phyloP scores from a whole-genome alignment of 2,329 filamentous ascomycete genomes.

The Chlorencoelia australis region DNA sequence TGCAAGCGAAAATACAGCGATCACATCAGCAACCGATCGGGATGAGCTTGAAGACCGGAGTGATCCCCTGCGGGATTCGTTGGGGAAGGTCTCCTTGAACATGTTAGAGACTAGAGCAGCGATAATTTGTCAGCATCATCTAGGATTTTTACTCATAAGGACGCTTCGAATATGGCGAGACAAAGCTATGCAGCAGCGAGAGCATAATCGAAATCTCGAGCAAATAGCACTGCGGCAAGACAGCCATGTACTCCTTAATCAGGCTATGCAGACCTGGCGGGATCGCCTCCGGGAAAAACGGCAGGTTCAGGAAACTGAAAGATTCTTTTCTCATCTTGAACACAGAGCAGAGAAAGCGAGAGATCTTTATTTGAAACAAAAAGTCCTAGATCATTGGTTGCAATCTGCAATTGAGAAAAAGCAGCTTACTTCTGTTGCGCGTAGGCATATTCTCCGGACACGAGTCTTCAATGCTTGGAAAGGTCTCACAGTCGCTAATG shows the following conservation, averaged over 20 bases:
- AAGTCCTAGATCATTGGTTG: constrained; percentile 61
- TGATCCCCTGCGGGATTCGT: too few species aligned
- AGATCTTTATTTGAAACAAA: constrained; percentile 53
- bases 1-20: constrained; percentile 17
- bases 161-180: constrained; percentile 20
- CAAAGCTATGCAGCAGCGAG: constrained; percentile 24
- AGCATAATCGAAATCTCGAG: constrained; percentile 31
- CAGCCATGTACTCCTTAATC: constrained; percentile 38
- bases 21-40: constrained; percentile 14
- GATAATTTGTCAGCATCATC: constrained; percentile 18
- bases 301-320: constrained; percentile 33
- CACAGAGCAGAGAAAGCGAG: constrained; percentile 52
- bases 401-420: constrained; percentile 53
- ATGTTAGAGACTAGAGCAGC: constrained; percentile 16
- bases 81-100: neutral
- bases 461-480: constrained; percentile 62
- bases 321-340: constrained; percentile 46
- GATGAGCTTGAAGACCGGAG: constrained; percentile 2
- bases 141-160: constrained; percentile 9
- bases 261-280: constrained; percentile 42
- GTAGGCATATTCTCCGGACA: constrained; percentile 59
- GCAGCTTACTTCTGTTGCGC: constrained; percentile 55
- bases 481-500: constrained; percentile 41
- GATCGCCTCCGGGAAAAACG: constrained; percentile 23
- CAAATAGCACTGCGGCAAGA: constrained; percentile 39